phyloP scores from a whole-genome alignment of 768 basidiomycete genomes.

The Pholiota conissans region DNA sequence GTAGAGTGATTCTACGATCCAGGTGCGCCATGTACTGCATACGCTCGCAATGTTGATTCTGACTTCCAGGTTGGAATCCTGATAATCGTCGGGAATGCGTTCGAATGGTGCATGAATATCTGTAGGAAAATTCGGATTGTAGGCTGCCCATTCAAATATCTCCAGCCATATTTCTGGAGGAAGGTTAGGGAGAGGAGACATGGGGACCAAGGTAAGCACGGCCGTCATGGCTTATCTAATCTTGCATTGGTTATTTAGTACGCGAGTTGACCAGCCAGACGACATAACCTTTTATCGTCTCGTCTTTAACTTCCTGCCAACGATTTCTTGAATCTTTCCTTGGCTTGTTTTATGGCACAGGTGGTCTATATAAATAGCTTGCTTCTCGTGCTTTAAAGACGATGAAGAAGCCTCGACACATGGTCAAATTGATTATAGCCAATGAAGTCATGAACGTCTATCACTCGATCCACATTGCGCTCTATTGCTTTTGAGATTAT shows the following conservation, averaged over 20 bases:
- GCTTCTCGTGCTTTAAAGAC: too few relatives aligned
- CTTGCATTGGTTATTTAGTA: neutral
- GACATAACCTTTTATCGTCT: too few relatives aligned
- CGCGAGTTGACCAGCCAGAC: too few relatives aligned
- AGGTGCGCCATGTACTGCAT: slow-evolving; percentile 55
- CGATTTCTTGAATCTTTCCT: neutral
- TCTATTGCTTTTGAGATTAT: neutral
- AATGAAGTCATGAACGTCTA: neutral
- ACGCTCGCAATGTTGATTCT: slow-evolving; percentile 49
- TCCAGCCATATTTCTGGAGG: slow-evolving; percentile 58
- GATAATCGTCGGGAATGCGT: slow-evolving; percentile 26
- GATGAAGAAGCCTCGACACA: neutral
- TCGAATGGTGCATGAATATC: slow-evolving; percentile 50
- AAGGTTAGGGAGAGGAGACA: slow-evolving; percentile 24
- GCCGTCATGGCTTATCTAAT: slow-evolving; percentile 6
- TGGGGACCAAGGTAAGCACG: neutral
- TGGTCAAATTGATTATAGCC: neutral
- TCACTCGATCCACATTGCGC: neutral
- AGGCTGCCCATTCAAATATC: slow-evolving; percentile 47
- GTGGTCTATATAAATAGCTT: neutral
- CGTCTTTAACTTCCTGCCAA: neutral
- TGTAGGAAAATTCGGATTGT: slow-evolving; percentile 22
- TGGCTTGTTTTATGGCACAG: neutral
- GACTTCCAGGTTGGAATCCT: slow-evolving; percentile 30
- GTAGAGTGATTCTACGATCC: slow-evolving; percentile 49